These are phyloP conservation scores for Veloporphyrellus conicus DNA, from an alignment of 1,284 basidiomycete genomes.

Conservation along the genomic window DNA sequence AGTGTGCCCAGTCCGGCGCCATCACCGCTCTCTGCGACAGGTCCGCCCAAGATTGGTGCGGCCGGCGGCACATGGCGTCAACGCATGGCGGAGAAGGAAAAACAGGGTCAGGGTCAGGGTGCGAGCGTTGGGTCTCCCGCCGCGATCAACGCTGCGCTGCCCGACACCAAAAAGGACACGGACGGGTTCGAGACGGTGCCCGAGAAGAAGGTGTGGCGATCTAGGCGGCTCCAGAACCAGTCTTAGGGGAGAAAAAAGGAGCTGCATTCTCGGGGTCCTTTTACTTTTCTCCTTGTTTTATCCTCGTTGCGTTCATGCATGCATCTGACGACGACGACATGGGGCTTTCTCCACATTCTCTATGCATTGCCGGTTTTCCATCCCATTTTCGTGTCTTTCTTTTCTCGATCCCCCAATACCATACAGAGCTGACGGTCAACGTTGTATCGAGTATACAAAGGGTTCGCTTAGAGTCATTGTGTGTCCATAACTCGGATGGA, in stretches of 20 bases:
- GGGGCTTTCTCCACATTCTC: neutral
- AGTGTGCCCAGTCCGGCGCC: slow-evolving; percentile 26
- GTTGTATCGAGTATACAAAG: slow-evolving; percentile 15
- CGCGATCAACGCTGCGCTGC: slow-evolving; percentile 24
- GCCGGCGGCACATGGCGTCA: slow-evolving; percentile 51
- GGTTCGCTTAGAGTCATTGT: neutral
- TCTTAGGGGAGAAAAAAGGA: slow-evolving; percentile 1
- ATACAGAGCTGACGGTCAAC: neutral
- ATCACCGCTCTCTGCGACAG: slow-evolving; percentile 26
- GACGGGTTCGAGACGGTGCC: slow-evolving; percentile 71
- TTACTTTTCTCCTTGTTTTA: neutral
- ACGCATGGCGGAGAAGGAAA: slow-evolving; percentile 44
- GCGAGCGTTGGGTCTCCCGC: slow-evolving; percentile 38
- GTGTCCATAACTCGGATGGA: slow-evolving; percentile 10
- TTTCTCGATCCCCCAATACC: slow-evolving; percentile 9
- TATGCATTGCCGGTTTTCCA: neutral
- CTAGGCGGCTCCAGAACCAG: slow-evolving; percentile 29
- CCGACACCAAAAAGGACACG: slow-evolving; percentile 47
- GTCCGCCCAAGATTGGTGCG: slow-evolving; percentile 38
- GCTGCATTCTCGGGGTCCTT: neutral
- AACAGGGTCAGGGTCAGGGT: slow-evolving; percentile 9
- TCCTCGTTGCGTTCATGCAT: neutral
- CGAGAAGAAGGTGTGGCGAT: slow-evolving; percentile 43
- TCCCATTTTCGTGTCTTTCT: neutral
- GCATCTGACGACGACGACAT: neutral